Base-by-base conservation (phyloP, 1,139 yeast species). In the Hyphopichia wangnamkhiaoensis region DNA sequence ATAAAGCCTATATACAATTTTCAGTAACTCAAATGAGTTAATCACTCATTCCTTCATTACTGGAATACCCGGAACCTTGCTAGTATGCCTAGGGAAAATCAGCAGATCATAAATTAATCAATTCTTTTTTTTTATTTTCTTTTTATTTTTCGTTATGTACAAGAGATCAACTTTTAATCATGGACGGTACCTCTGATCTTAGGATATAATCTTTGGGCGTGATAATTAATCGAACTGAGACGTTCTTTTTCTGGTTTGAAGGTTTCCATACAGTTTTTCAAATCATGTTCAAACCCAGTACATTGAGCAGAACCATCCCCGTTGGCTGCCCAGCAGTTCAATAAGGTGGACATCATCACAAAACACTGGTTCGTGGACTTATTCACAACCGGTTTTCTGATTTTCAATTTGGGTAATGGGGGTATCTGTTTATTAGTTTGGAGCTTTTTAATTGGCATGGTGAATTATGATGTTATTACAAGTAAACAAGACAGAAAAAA, bases 281-380 rank as follows among this genome's bases (percentile, higher is more conserved):
- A 68, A 40, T 72, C 76, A 16, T 52, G 64, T 54, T 84, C 95
- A 41, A 86, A 67, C 8, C 70, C 71, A 19, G 73, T 68, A 65
- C 98, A 91, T 34, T 68, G 74, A 10, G 74, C 66, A 17, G 84
- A 73, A 42, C 93, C 93, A 62, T 89, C 95, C 37, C 95, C 93
- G 65, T 89, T 87, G 24, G 96, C 87, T 4, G 97, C 95, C 98
- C 98, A 91, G 65, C 98, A 91, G 71, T 86, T 88, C 53, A 91
- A 72, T 61, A 91, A 73, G 34, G 88, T 84, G 5, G 94, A 82
- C 93, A 91, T 86, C 48, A 85, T 70, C 40, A 87, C 89, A 46
- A 82, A 65, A 59, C 97, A 90, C 45, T 87, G 82, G 49, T 86
- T 82, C 62, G 65, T 80, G 63, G 70, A 71, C 59, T 77, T 80